Evolutionary conservation across 192 early-diverging fungal genomes (phyloP), one percentile per base, ranked within the genome.

Genomic region (Phycomyces blakesleeanus): DNA sequence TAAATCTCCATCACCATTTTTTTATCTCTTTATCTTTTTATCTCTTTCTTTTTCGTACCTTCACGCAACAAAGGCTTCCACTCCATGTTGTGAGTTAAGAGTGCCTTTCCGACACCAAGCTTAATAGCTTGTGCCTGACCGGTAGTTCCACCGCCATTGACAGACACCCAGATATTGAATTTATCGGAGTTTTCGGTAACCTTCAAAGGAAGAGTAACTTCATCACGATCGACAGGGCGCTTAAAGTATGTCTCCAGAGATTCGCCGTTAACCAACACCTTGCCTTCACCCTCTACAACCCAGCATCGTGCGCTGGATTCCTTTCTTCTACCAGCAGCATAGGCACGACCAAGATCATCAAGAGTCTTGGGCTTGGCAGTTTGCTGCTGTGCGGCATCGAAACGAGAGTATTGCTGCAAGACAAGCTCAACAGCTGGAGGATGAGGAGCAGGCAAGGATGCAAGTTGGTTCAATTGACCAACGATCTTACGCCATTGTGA

Each of bases 111-210:
- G 41, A 95, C 71, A 3, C 87, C 95, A 49, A 93, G 83, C 39
- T 90, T 86, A 58, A 93, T 86, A 6, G 95, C 94, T 53, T 86
- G 85, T 11, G 91, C 86, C 81, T 98, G 94, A 12, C 93, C 85
- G 3, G 89, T 86, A 9, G 65, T 75, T 6, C 95, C 95, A 50
- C 94, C 91, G 44, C 94, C 94, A 1, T 77, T 64, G 12, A 94
- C 93, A 25, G 85, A 61, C 6, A 85, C 75, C 85, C 92, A 98
- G 49, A 91, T 90, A 74, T 96, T 95, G 76, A 84, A 98, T 27
- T 84, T 78, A 27, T 88, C 88, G n/a, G 90, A 66, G n/a, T 68
- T 72, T 16, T 76, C 67, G 3, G 82, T 84, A 16, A 89, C 76
- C 50, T 84, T 69, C 37, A 98, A 81, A 6, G 95, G 94, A 55